phyloP scores from a whole-genome alignment of 2,329 filamentous ascomycete genomes.

The Phaeophleospora eucalypticola region DNA sequence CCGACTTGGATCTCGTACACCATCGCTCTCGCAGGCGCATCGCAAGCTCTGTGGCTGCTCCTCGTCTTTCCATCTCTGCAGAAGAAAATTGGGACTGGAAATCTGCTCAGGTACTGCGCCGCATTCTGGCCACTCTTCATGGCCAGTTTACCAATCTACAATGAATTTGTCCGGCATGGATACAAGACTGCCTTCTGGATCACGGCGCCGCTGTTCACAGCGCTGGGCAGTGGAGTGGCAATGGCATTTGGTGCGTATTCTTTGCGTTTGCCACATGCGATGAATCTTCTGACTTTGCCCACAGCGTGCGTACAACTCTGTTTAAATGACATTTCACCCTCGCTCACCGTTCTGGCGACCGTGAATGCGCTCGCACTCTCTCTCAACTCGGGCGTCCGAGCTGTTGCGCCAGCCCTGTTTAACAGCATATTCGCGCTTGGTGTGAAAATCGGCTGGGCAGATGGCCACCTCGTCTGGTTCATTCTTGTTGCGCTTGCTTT shows the following conservation, averaged over 20 bases:
- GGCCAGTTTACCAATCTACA: conserved; percentile 49
- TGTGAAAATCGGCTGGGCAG: conserved; percentile 56
- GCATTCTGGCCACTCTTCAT: conserved; percentile 63
- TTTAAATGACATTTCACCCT: conserved; percentile 69
- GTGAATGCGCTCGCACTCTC: conserved; percentile 68
- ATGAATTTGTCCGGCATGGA: conserved; percentile 51
- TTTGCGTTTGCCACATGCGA: too few species aligned
- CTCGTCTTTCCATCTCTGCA: conserved; percentile 67
- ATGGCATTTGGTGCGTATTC: conserved; percentile 59
- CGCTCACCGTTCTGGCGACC: conserved; percentile 60
- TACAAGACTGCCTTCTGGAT: conserved; percentile 56
- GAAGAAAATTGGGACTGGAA: conserved; percentile 60
- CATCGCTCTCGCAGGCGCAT: conserved; percentile 60
- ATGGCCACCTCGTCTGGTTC: conserved; percentile 65
- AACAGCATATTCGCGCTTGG: conserved; percentile 66
- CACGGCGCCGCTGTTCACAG: conserved; percentile 41
- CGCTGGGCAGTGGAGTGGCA: conserved; percentile 58
- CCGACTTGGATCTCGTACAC: conserved; percentile 62
- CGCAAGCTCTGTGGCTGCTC: conserved; percentile 69
- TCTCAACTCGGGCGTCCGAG: conserved; percentile 56
- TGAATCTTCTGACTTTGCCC: neutral
- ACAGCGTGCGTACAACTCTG: conserved; percentile 63
- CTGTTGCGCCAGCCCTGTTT: conserved; percentile 63
- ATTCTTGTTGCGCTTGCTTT: conserved; percentile 44
- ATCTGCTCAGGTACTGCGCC: conserved; percentile 58